Evolutionary conservation across 2,329 filamentous ascomycete species (phyloP).

Genomic region (Elsinoe perseae): DNA sequence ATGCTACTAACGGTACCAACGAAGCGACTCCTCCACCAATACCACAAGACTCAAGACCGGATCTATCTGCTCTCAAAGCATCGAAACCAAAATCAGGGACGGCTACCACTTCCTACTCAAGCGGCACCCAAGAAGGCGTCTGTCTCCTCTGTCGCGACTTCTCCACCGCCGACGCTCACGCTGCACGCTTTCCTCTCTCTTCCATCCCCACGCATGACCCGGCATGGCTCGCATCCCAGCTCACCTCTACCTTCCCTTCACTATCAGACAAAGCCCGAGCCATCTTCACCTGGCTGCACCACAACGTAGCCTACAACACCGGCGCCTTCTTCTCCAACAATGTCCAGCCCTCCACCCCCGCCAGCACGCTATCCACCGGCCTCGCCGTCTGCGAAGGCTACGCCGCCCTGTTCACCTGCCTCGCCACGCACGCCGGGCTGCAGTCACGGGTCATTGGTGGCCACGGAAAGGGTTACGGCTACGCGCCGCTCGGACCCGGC

Average conservation of each 20-base stretch:
- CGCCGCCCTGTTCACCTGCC: conserved; percentile 68
- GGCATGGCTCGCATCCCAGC: conserved; percentile 65
- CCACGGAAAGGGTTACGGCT: conserved; percentile 80
- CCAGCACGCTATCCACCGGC: conserved; percentile 66
- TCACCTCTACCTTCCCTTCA: conserved; percentile 73
- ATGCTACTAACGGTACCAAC: conserved; percentile 17
- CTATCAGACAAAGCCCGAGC: conserved; percentile 89
- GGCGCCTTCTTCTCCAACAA: conserved; percentile 66
- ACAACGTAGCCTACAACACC: conserved; percentile 83
- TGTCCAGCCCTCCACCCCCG: conserved; percentile 59
- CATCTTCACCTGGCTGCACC: conserved; percentile 91
- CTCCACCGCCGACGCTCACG: conserved; percentile 69
- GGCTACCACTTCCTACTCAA: conserved; percentile 20
- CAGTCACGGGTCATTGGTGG: conserved; percentile 67
- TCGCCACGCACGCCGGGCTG: conserved; percentile 72
- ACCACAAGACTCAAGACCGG: conserved; percentile 49
- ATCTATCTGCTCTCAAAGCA: conserved; percentile 49
- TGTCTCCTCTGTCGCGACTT: conserved; percentile 87
- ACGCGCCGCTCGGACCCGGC: conserved; percentile 54
- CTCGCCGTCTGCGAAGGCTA: conserved; percentile 89
- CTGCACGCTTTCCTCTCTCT: conserved; percentile 64
- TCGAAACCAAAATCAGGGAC: conserved; percentile 38
- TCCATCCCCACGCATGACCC: conserved; percentile 61
- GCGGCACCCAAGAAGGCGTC: conserved; percentile 22
- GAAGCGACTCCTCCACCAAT: conserved; percentile 41